Evolutionary conservation across 176 grass and related monocot species (phyloP), one percentile per base, ranked within the genome.

Genomic region (Cymbopogon citratus): DNA sequence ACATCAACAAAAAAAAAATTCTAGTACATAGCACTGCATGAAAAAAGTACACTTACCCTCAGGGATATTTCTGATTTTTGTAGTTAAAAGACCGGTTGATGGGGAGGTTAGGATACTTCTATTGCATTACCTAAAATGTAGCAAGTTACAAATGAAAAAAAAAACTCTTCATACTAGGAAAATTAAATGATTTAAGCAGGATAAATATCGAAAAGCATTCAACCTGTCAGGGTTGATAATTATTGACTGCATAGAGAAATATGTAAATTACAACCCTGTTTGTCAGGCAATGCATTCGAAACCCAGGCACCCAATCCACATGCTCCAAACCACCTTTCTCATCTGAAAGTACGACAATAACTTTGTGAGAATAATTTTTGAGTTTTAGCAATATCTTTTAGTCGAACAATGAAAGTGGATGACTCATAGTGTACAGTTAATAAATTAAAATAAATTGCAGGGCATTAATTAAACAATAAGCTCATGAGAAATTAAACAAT

Each of bases 281-380:
- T 72, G 41, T 88, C 75, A 88, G 35, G 75, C 88, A 41, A 94
- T 45, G 83, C 92, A 94, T 21, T 91, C 82, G 5, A 94, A 83
- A 23, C 92, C 92, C 56, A 94, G 48, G 80, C 92, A 94, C 39
- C 89, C 92, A 81, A 82, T 80, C 83, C 89, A 94, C 82, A 91
- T 63, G 12, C 89, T 91, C 79, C 83, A 87, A 54, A 87, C 75
- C 46, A 91, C 83, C 60, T 84, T 88, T 31, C 64, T 84, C 80
- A 86, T 85, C 92, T 88, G 84, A 45, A 85, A 81, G 75, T 4
- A 52, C 9, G 27, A 54, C 12, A 45, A 82, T 25, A 56, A 63
- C 18, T 29, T 35, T 72, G 65, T 75, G 46, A 49, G 24, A 24
- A 25, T 5, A 60, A 12, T 12, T 9, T 9, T 12, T 25, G 56